Base-by-base conservation (phyloP, 78 protist genomes). In the Anaeramoeba flamelloides region DNA sequence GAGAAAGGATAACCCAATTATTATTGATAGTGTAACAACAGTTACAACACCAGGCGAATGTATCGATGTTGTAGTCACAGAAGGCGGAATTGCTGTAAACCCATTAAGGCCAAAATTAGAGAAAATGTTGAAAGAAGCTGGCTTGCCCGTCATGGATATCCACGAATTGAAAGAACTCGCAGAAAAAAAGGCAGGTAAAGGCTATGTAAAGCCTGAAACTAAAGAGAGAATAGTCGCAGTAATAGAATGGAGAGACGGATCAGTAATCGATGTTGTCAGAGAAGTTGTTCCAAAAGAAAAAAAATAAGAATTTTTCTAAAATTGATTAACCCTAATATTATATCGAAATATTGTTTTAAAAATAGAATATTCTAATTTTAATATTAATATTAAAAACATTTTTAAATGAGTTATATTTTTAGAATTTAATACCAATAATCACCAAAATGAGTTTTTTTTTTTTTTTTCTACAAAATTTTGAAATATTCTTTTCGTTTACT, bases 11-110 rank as follows among this genome's bases (percentile, higher is more conserved):
- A 80, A 80, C 82, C 82, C 82, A 33, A 34, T 8, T 34, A 34
- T 80, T 2, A 1, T 8, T 34, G 78, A 53, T 17, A 31, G 39
- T 32, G 82, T 80, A 17, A 80, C 82, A 4, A 33, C 75, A 75
- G 2, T 8, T 77, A 80, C 82, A 33, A 80, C 82, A 75, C 82
- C 82, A 1, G 82, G 82, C 74, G 82, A 80, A 34, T 80, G 82
- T 34, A 74, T 80, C 33, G 82, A 34, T 80, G 82, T 2, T 39
- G 2, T 80, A 74, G 82, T 40, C 75, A 80, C 82, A 38, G 82
- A 80, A 1, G 75, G 2, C 8, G 82, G 82, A 31, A 34, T 80
- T 39, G 75, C 75, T n/a, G 31, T 80, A 33, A 80, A 80, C 75
- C 82, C 82, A 75, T 38, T 38, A 31, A n/a, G 82, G 33, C 53